Evolutionary conservation across 768 basidiomycete species (phyloP).

Genomic region (Plicaturopsis crispa): DNA sequence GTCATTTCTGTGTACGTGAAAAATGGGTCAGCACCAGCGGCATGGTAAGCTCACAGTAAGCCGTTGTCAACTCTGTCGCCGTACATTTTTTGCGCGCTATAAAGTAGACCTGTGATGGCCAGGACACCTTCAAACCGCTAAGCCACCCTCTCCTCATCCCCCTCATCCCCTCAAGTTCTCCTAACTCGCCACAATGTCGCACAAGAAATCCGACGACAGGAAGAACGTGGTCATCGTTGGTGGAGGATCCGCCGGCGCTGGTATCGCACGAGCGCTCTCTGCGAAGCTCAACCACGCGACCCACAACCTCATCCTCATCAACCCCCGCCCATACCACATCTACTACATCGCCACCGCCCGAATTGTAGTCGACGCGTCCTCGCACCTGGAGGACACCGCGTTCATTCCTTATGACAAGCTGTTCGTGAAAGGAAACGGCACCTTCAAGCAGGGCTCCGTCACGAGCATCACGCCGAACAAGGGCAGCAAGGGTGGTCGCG

Average conservation of each 20-base stretch:
- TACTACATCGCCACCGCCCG: constrained; percentile 31
- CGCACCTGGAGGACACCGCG: constrained; percentile 32
- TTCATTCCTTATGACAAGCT: constrained; percentile 46
- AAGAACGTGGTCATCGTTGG: constrained; percentile 30
- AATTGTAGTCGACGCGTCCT: constrained; percentile 24
- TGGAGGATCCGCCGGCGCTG: constrained; percentile 32
- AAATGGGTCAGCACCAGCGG: too few species aligned
- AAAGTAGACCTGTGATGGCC: too few species aligned
- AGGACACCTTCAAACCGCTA: too few species aligned
- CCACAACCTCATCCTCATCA: constrained; percentile 34
- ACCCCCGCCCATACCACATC: constrained; percentile 28
- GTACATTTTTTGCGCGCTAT: too few species aligned
- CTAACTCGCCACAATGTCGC: constrained; percentile 7
- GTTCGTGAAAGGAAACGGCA: constrained; percentile 39
- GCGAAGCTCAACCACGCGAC: constrained; percentile 25
- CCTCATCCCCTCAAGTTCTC: constrained; percentile 11
- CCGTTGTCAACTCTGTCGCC: too few species aligned
- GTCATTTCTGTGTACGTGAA: too few species aligned
- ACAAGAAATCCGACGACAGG: constrained; percentile 23
- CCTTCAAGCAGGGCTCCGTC: constrained; percentile 32
- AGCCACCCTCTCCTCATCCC: constrained; percentile 3
- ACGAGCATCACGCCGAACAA: constrained; percentile 18
- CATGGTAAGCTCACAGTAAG: too few species aligned
- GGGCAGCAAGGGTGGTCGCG: constrained; percentile 30
- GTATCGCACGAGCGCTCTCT: constrained; percentile 27